Evolutionary conservation across 371 early-diverging fungal genomes (phyloP).

Genomic region (Apophysomyces elegans): DNA sequence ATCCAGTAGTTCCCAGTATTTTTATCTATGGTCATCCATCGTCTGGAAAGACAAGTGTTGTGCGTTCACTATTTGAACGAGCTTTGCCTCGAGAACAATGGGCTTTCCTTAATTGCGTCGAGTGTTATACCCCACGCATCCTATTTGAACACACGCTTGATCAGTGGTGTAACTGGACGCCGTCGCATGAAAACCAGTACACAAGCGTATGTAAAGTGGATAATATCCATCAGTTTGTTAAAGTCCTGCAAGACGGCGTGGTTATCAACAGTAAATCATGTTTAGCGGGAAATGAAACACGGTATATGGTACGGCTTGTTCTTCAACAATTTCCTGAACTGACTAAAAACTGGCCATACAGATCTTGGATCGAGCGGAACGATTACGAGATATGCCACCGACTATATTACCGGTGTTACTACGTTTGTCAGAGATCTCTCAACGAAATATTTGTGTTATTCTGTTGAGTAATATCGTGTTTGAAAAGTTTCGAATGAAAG

Average conservation of each 20-base stretch:
- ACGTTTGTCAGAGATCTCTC: constrained; percentile 73
- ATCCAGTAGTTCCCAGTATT: constrained; percentile 51
- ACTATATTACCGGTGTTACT: constrained; percentile 71
- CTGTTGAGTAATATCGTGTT: constrained; percentile 76
- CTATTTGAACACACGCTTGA: constrained; percentile 77
- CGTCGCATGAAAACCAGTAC: constrained; percentile 43
- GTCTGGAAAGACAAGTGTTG: constrained; percentile 77
- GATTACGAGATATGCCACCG: constrained; percentile 73
- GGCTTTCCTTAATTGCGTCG: constrained; percentile 74
- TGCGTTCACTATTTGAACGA: constrained; percentile 46
- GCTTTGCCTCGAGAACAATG: constrained; percentile 29
- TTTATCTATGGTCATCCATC: constrained; percentile 74
- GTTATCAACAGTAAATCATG: constrained; percentile 10
- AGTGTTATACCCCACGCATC: constrained; percentile 73
- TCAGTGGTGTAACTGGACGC: constrained; percentile 57
- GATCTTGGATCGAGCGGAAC: constrained; percentile 84
- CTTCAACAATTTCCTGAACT: not conserved
- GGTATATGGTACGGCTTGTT: constrained; percentile 44
- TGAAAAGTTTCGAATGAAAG: constrained; percentile 77
- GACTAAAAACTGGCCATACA: constrained; percentile 12
- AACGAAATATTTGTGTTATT: constrained; percentile 68
- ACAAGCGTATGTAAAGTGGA: constrained; percentile 62
- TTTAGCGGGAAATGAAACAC: constrained; percentile 27
- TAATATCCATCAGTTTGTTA: constrained; percentile 70
- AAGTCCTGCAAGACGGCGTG: constrained; percentile 39